These are phyloP conservation scores for Thoreauomyces humboldtii DNA, from an alignment of 192 early-diverging fungal species.

Conservation along the genomic window DNA sequence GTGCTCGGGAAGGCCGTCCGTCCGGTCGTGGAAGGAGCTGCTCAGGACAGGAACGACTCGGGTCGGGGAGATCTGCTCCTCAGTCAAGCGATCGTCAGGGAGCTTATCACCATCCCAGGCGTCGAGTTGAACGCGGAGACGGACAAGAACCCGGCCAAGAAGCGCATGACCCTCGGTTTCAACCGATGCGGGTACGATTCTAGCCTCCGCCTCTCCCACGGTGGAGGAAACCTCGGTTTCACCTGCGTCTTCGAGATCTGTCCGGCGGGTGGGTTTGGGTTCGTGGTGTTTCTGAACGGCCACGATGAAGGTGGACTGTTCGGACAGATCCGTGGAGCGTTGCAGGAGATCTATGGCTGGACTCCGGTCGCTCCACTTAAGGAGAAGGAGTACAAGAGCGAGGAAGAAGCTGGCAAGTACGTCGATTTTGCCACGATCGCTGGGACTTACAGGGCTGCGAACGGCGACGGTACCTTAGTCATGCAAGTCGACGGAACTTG, in stretches of 20 bases:
- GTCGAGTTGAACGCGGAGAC: background rate
- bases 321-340: background rate
- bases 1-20: background rate
- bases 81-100: background rate
- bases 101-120: conserved; percentile 1
- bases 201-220: conserved; percentile 1
- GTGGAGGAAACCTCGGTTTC: conserved; percentile 3
- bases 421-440: background rate
- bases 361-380: background rate
- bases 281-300: background rate
- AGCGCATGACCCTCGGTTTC: conserved; percentile 6
- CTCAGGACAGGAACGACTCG: background rate
- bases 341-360: background rate
- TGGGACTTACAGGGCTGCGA: background rate
- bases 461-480: background rate
- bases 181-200: background rate
- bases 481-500: background rate
- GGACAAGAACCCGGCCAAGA: conserved; percentile 1
- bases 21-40: background rate
- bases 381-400: background rate
- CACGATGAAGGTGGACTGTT: background rate
- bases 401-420: background rate
- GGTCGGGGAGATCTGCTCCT: background rate
- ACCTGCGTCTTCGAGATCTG: background rate
- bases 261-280: conserved; percentile 1